Percentiles rank a stretch among this genome's conserved stretches.
phyloP scores from a whole-genome alignment of 257 asterid species.

The Ilex asprella region DNA sequence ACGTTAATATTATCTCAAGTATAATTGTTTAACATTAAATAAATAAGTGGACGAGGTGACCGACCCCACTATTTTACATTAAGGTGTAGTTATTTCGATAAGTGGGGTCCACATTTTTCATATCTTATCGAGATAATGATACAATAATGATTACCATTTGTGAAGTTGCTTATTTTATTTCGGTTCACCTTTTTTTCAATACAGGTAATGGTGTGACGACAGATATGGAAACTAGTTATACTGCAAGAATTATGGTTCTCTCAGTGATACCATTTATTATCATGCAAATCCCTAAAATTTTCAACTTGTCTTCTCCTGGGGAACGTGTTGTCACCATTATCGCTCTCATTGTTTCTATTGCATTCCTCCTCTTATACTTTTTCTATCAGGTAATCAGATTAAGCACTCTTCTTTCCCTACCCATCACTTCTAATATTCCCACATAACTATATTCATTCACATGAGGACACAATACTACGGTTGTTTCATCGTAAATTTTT shows the following conservation, averaged over 20 bases:
- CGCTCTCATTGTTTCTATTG: conserved; percentile 35
- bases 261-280: conserved; percentile 44
- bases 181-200: background rate
- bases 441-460: too few species aligned
- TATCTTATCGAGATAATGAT: too few species aligned
- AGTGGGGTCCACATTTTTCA: too few species aligned
- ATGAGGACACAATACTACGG: background rate
- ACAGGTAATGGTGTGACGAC: conserved; percentile 48
- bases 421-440: too few species aligned
- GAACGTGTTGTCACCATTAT: conserved; percentile 21
- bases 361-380: conserved; percentile 43
- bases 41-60: too few species aligned
- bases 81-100: too few species aligned
- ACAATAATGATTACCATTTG: too few species aligned
- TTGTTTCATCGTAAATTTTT: background rate
- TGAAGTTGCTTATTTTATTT: too few species aligned
- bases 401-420: background rate
- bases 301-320: conserved; percentile 17
- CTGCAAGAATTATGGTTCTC: conserved; percentile 50
- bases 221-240: conserved; percentile 32
- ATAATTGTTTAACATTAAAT: too few species aligned
- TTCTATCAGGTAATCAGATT: conserved; percentile 49
- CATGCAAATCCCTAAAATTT: conserved; percentile 29
- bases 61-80: too few species aligned
- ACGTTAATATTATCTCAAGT: too few species aligned